Evolutionary conservation across 768 basidiomycete species (phyloP).

Genomic region (Lentinula detonsa): DNA sequence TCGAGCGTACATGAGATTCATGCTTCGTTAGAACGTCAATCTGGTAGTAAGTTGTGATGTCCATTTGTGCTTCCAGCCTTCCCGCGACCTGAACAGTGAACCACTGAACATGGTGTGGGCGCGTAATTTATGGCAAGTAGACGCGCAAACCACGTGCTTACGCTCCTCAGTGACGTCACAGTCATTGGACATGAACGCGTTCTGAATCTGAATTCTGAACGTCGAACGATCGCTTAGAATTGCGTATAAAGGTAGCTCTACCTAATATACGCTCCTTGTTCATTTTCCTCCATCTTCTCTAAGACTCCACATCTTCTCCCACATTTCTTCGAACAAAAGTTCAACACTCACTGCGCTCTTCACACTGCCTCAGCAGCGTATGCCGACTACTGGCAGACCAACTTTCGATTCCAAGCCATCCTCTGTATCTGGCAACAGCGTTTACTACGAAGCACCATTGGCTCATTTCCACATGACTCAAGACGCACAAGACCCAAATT

Average conservation of each 20-base stretch:
- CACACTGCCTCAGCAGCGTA: background rate
- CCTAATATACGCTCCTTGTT: background rate
- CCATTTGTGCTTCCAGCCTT: too few relatives aligned
- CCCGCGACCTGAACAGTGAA: too few relatives aligned
- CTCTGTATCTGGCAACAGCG: background rate
- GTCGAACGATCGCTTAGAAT: background rate
- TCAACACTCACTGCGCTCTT: too few relatives aligned
- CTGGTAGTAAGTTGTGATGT: too few relatives aligned
- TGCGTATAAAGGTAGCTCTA: background rate
- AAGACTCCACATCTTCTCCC: too few relatives aligned
- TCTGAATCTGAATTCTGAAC: background rate
- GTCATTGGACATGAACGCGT: too few relatives aligned
- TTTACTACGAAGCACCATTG: constrained; percentile 2
- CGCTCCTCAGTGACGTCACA: background rate
- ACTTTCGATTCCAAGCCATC: background rate
- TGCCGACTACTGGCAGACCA: background rate
- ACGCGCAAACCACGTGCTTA: background rate
- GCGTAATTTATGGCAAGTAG: too few relatives aligned
- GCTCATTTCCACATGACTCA: constrained; percentile 3
- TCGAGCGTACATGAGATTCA: too few relatives aligned
- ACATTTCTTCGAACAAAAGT: too few relatives aligned
- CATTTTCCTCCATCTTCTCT: background rate
- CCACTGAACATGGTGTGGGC: too few relatives aligned
- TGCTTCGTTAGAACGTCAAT: too few relatives aligned
- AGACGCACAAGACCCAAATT: background rate